Percentiles rank a stretch among this genome's conserved stretches.
phyloP scores from a whole-genome alignment of 345 rosid genomes.

The Syzygium oleosum region DNA sequence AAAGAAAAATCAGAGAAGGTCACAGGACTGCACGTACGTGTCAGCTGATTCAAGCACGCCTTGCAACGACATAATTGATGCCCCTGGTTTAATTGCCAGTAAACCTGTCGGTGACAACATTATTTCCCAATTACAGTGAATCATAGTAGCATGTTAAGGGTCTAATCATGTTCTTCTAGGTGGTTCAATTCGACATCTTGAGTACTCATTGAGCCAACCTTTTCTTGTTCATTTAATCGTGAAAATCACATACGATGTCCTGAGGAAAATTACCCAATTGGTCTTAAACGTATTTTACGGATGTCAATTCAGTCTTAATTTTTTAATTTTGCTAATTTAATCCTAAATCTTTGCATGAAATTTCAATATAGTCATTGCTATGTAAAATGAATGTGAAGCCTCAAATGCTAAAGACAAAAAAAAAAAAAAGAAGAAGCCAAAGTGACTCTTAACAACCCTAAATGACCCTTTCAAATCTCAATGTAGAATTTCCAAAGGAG shows the following conservation, averaged over 20 bases:
- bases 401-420: neutral
- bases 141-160: neutral
- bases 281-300: fast-evolving
- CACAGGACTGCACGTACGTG: neutral
- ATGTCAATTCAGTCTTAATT: fast-evolving
- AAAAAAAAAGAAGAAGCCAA: neutral
- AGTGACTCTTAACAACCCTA: neutral
- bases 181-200: neutral
- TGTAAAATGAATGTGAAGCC: neutral
- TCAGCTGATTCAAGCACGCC: neutral
- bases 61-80: neutral
- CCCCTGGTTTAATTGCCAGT: neutral
- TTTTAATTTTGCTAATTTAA: fast-evolving
- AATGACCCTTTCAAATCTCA: neutral
- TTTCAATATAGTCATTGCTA: neutral
- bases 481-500: neutral
- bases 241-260: neutral
- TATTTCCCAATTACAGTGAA: neutral
- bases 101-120: neutral
- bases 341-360: fast-evolving
- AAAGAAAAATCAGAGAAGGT: neutral
- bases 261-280: neutral
- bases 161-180: neutral
- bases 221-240: neutral
- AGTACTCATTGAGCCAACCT: neutral